Percentiles rank a stretch among this genome's conserved stretches.
Evolutionary conservation across 495 filamentous ascomycete species (phyloP).

Genomic region (Xylaria palmicola): DNA sequence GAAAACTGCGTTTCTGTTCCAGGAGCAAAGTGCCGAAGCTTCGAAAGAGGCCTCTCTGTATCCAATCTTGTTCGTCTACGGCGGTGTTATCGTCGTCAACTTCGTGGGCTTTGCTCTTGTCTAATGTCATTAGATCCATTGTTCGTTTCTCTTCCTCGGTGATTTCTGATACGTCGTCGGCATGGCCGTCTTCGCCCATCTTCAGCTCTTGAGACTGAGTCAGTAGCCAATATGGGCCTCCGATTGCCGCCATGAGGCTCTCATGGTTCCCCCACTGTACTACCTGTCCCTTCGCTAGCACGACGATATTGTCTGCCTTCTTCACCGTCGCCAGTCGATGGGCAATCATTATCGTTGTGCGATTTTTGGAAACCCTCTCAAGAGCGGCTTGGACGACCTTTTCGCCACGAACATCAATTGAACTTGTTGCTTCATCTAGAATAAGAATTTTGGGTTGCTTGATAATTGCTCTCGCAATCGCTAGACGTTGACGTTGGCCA

Average conservation of each 20-base stretch:
- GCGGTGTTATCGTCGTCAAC: slow-evolving; percentile 24
- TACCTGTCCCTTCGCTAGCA: slow-evolving; percentile 56
- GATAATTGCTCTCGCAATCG: slow-evolving; percentile 70
- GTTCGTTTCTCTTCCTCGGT: slow-evolving; percentile 41
- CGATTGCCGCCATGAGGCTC: slow-evolving; percentile 57
- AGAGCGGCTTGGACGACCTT: slow-evolving; percentile 58
- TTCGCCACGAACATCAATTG: slow-evolving; percentile 58
- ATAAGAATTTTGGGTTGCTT: slow-evolving; percentile 80
- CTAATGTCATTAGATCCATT: slow-evolving; percentile 36
- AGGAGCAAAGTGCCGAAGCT: slow-evolving; percentile 45
- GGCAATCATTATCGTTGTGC: slow-evolving; percentile 64
- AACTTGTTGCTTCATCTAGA: slow-evolving; percentile 77
- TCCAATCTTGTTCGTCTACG: slow-evolving; percentile 19
- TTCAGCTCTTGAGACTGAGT: slow-evolving; percentile 52
- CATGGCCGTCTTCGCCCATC: slow-evolving; percentile 18
- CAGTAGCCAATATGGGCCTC: slow-evolving; percentile 54
- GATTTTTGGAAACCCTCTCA: slow-evolving; percentile 50
- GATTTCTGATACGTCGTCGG: slow-evolving; percentile 22
- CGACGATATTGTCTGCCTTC: slow-evolving; percentile 66
- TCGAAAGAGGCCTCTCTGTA: slow-evolving; percentile 40
- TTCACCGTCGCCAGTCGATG: slow-evolving; percentile 59
- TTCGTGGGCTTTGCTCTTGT: slow-evolving; percentile 21
- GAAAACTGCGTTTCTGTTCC: slow-evolving; percentile 49
- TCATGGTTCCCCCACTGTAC: slow-evolving; percentile 71
- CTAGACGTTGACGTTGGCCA: slow-evolving; percentile 64